Base-by-base conservation (phyloP, 805 yeast genomes). In the Wickerhamiella brachini region DNA sequence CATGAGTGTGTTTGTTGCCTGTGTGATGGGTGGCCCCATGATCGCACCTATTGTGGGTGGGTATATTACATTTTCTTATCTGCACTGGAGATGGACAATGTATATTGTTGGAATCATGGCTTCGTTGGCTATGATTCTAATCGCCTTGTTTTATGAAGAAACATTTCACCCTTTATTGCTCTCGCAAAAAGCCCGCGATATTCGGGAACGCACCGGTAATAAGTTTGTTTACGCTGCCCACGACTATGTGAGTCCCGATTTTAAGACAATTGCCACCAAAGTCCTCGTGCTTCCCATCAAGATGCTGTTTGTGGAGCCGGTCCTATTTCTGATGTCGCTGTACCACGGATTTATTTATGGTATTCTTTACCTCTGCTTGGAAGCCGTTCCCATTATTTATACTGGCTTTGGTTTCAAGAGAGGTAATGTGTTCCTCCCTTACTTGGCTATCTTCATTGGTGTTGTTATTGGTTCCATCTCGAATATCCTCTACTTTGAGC, bases 401-500 rank as follows among this genome's bases (percentile, higher is more conserved):
- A 69, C 65, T 45, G 81, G 80, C 48, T 86, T 86, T 61, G 72
- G 73, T 29, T 81, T 77, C 74, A 50, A 47, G 18, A 59, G 67
- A 51, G 89, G 90, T 59, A 79, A 78, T 43, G 78, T 78, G 10
- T 84, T 80, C 67, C 71, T 88, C 53, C 95, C 96, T 15, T 88
- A 85, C 70, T 64, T 87, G 53, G 81, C 83, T 13, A 70, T 88
- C 66, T 72, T 82, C 45, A 63, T 85, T 50, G 95, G 95, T 55
- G 72, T 80, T 67, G 26, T 76, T 8, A 26, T 77, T 31, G 85
- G 88, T 50, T 80, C 82, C 29, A 49, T 61, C 0, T 65, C 68
- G 51, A 75, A 80, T 61, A 67, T 81, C 44, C 69, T 67, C 58
- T 71, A 65, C 53, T 65, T 64, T 47, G 95, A 86, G 62, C 72